Evolutionary conservation across 139 green algal genomes (phyloP).

Genomic region (Micractinium sp.): DNA sequence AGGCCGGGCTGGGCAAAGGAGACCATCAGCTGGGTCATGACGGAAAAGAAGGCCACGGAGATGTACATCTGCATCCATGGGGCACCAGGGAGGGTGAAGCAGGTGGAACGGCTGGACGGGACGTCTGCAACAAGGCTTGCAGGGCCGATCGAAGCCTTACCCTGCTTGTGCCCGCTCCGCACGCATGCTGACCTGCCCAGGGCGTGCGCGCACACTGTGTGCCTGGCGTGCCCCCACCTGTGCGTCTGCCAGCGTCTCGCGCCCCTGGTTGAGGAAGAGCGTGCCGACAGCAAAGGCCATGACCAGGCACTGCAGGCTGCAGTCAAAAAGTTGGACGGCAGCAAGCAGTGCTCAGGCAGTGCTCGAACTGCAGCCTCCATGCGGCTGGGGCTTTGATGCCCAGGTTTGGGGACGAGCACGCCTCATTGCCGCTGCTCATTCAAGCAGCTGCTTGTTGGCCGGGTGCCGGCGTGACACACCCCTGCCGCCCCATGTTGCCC

Average conservation of each 20-base stretch:
- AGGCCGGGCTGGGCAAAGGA: conserved; percentile 18
- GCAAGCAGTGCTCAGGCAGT: not conserved
- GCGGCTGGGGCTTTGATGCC: too few relatives aligned
- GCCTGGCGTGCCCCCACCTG: not conserved
- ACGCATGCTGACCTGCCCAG: not conserved
- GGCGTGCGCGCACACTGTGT: not conserved
- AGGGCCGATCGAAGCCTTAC: too few relatives aligned
- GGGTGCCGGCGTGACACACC: not conserved
- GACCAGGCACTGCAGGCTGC: conserved; percentile 10
- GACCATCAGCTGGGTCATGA: conserved; percentile 20
- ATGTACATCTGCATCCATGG: conserved; percentile 10
- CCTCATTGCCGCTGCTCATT: too few relatives aligned
- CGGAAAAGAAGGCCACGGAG: conserved; percentile 25
- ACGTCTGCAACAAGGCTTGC: not conserved
- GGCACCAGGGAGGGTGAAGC: not conserved
- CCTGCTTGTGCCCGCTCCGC: not conserved
- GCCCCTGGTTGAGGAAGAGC: conserved; percentile 20
- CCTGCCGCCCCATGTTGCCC: not conserved
- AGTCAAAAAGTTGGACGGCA: not conserved
- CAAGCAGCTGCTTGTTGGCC: too few relatives aligned
- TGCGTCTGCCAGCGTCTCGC: not conserved
- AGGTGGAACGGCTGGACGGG: too few relatives aligned
- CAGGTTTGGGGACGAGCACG: too few relatives aligned
- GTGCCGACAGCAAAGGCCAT: conserved; percentile 21
- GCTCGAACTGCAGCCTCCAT: not conserved